Conservation (phyloP, 768 basidiomycete genomes). For the Termitomyces heimii region DNA sequence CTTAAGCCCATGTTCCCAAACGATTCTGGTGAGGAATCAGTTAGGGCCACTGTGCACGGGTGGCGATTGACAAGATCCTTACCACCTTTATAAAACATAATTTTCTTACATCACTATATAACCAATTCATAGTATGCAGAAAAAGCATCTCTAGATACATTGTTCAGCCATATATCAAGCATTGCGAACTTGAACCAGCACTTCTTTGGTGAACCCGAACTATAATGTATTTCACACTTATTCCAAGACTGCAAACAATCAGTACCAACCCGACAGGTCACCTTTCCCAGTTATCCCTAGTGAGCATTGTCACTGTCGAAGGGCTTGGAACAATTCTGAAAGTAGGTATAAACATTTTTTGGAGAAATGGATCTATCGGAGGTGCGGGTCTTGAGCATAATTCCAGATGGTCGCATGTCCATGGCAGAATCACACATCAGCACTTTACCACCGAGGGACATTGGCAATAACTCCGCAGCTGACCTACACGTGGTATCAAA, state of each 20-base stretch:
- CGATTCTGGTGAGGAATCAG: constrained; percentile 71
- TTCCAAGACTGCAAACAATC: no score
- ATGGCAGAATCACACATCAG: not conserved
- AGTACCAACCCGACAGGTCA: no score
- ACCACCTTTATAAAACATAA: not conserved
- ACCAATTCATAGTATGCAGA: no score
- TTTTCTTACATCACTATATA: no score
- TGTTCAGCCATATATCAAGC: not conserved
- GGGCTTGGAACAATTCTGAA: not conserved
- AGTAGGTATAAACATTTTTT: not conserved
- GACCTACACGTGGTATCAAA: no score
- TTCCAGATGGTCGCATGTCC: not conserved
- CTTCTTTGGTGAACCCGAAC: not conserved
- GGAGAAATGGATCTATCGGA: not conserved
- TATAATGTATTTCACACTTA: no score
- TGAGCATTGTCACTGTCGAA: not conserved
- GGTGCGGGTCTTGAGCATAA: not conserved
- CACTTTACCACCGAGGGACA: not conserved
- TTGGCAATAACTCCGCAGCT: not conserved
- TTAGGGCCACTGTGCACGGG: constrained; percentile 82
- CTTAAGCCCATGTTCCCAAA: constrained; percentile 87
- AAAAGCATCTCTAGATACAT: no score
- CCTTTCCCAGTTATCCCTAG: not conserved
- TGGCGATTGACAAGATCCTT: constrained; percentile 47
- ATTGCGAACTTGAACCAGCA: no score